Evolutionary conservation across 345 rosid species (phyloP), one percentile per base, ranked within the genome.

Genomic region (Syzygium aqueum): DNA sequence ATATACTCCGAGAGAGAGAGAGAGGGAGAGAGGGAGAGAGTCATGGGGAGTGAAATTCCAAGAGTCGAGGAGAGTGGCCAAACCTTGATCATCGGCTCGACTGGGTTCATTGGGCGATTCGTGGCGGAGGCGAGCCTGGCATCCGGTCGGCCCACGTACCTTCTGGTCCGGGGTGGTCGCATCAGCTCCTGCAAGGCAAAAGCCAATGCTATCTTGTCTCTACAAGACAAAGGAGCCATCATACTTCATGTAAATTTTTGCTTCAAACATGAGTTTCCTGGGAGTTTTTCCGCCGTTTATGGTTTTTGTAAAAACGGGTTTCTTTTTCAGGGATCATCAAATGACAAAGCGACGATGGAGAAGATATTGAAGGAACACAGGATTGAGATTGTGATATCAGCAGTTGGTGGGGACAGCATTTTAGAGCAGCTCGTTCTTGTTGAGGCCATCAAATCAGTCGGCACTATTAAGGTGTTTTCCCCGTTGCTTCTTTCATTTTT

Each of bases 331-430:
- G 96, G 97, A 49, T 3, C 82, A 67, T 88, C 87, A 2, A 85
- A 53, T 52, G 91, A 95, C 52, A 92, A 84, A 86, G 91, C 89
- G 80, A 30, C 43, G 25, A 92, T 94, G 93, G 95, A 89, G 91
- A 93, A 92, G 84, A 11, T 92, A 57, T 85, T 95, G 23, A 93
- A 88, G 89, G 94, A 91, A 85, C 51, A 92, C 51, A 88, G 89
- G 88, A 95, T 95, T 77, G 97, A 95, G 13, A 85, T 91, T 7
- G 97, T 95, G 23, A 91, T 95, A 86, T 94, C 96, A 54, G 93
- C 92, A 0, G 86, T 92, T 0, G 95, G 97, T n/a, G 97, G 96
- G 0, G 91, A 0, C 3, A 61, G 30, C 33, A 4, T 94, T 3
- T 6, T 88, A 78, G 94, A 92, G 61, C 97, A 95, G 67, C 86